Evolutionary conservation across 2,329 filamentous ascomycete species (phyloP).

Genomic region (Neofusicoccum cordaticola): DNA sequence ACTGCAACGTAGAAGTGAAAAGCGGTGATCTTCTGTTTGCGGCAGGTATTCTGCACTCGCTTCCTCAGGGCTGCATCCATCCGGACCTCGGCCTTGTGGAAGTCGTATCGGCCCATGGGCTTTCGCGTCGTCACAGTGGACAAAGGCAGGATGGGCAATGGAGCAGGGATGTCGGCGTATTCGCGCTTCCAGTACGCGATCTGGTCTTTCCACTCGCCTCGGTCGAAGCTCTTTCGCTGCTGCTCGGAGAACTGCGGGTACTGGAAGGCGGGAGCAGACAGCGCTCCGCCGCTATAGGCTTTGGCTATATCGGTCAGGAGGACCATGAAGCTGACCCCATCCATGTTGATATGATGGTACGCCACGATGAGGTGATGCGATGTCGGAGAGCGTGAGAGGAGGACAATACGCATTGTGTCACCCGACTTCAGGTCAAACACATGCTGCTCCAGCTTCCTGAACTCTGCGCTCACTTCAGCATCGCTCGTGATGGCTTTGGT

Average conservation of each 20-base stretch:
- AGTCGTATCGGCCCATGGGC: too few species aligned
- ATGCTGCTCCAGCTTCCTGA: conserved; percentile 12
- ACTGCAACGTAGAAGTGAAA: conserved; percentile 39
- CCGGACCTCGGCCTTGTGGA: too few species aligned
- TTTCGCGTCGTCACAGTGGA: neutral
- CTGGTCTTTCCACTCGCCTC: neutral
- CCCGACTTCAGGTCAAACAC: conserved; percentile 26
- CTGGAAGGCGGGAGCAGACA: neutral
- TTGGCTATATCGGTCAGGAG: conserved; percentile 26
- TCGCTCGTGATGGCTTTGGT: neutral
- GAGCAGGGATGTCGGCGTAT: conserved; percentile 2
- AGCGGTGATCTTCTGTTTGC: conserved; percentile 19
- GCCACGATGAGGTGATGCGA: conserved; percentile 26
- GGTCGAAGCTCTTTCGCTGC: neutral
- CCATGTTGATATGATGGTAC: conserved; percentile 36
- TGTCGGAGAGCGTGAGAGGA: conserved; percentile 20
- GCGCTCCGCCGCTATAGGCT: conserved; percentile 16
- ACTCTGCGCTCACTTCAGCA: conserved; percentile 1
- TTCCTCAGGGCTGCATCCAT: too few species aligned
- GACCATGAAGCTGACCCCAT: conserved; percentile 28
- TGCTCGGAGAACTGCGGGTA: neutral
- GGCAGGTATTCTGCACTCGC: neutral
- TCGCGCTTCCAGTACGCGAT: conserved; percentile 16
- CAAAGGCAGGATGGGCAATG: conserved; percentile 25
- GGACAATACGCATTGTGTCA: conserved; percentile 22